These are phyloP conservation scores for Porpolomopsis calyptriformis DNA, from an alignment of 768 basidiomycete species.

Conservation along the genomic window DNA sequence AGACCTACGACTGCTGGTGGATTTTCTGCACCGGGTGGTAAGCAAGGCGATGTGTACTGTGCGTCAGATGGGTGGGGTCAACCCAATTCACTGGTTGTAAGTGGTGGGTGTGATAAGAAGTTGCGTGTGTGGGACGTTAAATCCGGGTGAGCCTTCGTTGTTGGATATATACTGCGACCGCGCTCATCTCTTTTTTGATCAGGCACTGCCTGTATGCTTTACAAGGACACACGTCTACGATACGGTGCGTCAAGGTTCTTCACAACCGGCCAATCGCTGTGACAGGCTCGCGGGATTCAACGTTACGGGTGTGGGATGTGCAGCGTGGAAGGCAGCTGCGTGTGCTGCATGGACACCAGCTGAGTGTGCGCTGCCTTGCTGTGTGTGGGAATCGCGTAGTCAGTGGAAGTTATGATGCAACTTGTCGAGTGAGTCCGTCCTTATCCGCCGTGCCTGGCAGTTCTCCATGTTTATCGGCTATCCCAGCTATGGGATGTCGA, in stretches of 20 bases:
- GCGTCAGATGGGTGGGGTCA: conserved; percentile 87
- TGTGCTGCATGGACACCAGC: conserved; percentile 63
- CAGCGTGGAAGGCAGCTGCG: conserved; percentile 60
- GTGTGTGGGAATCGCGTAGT: conserved; percentile 75
- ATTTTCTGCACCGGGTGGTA: conserved; percentile 17
- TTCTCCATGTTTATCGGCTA: neutral
- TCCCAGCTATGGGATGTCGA: conserved; percentile 80
- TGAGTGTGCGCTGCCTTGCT: conserved; percentile 83
- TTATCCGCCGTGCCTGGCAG: neutral
- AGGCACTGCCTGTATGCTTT: conserved; percentile 69
- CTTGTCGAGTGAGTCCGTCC: conserved; percentile 52
- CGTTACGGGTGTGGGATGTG: conserved; percentile 88
- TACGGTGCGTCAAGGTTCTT: conserved; percentile 81
- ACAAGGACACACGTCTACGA: conserved; percentile 78
- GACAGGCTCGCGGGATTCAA: conserved; percentile 79
- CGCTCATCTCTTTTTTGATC: neutral
- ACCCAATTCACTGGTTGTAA: conserved; percentile 70
- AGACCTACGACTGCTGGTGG: conserved; percentile 3
- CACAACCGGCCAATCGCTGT: conserved; percentile 84
- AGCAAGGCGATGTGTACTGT: conserved; percentile 45
- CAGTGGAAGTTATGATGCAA: conserved; percentile 89
- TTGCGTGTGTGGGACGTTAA: conserved; percentile 88
- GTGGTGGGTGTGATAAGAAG: conserved; percentile 86
- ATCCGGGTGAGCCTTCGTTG: conserved; percentile 50
- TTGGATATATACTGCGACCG: neutral